phyloP scores from a whole-genome alignment of 768 basidiomycete genomes.

The Leccinum disarticulatum region DNA sequence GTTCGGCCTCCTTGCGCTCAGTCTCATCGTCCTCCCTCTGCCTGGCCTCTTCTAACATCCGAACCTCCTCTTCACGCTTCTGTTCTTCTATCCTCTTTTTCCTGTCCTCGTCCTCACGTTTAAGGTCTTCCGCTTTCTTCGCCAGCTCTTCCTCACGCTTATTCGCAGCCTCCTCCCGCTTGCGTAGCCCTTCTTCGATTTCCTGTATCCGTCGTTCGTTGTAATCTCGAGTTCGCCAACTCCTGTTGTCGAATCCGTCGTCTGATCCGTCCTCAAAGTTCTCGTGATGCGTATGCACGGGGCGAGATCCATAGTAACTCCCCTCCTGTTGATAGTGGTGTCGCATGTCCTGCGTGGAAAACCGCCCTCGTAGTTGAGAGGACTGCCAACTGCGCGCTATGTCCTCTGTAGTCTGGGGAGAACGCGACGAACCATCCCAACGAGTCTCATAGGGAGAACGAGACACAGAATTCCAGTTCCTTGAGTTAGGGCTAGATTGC shows the following conservation, averaged over 20 bases:
- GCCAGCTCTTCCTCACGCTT: slow-evolving; percentile 35
- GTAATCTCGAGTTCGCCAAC: slow-evolving; percentile 32
- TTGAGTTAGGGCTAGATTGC: slow-evolving; percentile 24
- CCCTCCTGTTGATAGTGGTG: slow-evolving; percentile 24
- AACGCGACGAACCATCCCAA: slow-evolving; percentile 30
- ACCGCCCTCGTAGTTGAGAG: slow-evolving; percentile 24
- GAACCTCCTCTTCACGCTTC: slow-evolving; percentile 30
- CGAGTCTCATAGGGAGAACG: slow-evolving; percentile 31
- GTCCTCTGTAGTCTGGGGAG: slow-evolving; percentile 33
- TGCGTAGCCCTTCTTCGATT: slow-evolving; percentile 31
- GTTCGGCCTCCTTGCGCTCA: slow-evolving; percentile 29
- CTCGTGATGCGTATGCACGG: slow-evolving; percentile 30
- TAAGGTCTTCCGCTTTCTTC: slow-evolving; percentile 38
- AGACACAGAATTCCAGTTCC: slow-evolving; percentile 19
- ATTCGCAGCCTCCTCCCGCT: slow-evolving; percentile 35
- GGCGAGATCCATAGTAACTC: slow-evolving; percentile 11
- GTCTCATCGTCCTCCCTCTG: slow-evolving; percentile 25
- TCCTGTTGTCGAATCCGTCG: slow-evolving; percentile 32
- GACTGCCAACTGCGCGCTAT: slow-evolving; percentile 32
- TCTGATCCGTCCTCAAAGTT: slow-evolving; percentile 32
- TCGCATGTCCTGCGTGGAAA: slow-evolving; percentile 34
- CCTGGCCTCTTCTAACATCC: slow-evolving; percentile 26
- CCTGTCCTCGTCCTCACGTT: slow-evolving; percentile 30
- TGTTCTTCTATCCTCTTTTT: slow-evolving; percentile 26
- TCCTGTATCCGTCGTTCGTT: slow-evolving; percentile 34